These are phyloP conservation scores for Pseudopyrenochaeta lycopersici DNA, from an alignment of 2,329 filamentous ascomycete genomes.

Conservation along the genomic window DNA sequence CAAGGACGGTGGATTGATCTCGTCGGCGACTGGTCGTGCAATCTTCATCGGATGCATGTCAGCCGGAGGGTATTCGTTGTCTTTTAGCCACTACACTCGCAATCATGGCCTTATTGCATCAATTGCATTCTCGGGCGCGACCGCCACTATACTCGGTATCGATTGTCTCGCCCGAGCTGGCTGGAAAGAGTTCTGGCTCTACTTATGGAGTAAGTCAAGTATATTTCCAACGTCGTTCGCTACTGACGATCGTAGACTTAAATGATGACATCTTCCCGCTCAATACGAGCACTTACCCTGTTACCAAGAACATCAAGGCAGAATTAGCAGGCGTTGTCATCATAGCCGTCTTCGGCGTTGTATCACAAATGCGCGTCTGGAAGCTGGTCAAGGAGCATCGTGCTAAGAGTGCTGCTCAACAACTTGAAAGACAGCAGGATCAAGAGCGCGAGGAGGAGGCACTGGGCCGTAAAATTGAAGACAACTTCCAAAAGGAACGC, in stretches of 20 bases:
- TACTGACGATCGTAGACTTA: slow-evolving; percentile 58
- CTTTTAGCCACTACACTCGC: slow-evolving; percentile 76
- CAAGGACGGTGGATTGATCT: slow-evolving; percentile 77
- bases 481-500: slow-evolving; percentile 68
- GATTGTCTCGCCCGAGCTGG: slow-evolving; percentile 92
- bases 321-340: slow-evolving; percentile 83
- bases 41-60: slow-evolving; percentile 81
- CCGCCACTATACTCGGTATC: slow-evolving; percentile 80
- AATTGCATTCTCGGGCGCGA: slow-evolving; percentile 84
- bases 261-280: slow-evolving; percentile 82
- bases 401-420: slow-evolving; percentile 55
- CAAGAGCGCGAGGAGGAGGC: slow-evolving; percentile 73
- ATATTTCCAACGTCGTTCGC: slow-evolving; percentile 4
- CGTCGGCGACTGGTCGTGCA: slow-evolving; percentile 67
- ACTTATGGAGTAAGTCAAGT: slow-evolving; percentile 74
- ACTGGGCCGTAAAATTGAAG: slow-evolving; percentile 72
- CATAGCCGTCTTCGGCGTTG: slow-evolving; percentile 75
- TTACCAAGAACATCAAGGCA: slow-evolving; percentile 85
- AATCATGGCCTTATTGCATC: slow-evolving; percentile 78
- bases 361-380: slow-evolving; percentile 89
- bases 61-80: slow-evolving; percentile 73
- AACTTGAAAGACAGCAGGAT: slow-evolving; percentile 64
- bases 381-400: slow-evolving; percentile 71
- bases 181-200: slow-evolving; percentile 95
- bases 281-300: slow-evolving; percentile 78